Base-by-base conservation (phyloP, 1,284 basidiomycete species). In the Cutaneotrichosporon sp. region DNA sequence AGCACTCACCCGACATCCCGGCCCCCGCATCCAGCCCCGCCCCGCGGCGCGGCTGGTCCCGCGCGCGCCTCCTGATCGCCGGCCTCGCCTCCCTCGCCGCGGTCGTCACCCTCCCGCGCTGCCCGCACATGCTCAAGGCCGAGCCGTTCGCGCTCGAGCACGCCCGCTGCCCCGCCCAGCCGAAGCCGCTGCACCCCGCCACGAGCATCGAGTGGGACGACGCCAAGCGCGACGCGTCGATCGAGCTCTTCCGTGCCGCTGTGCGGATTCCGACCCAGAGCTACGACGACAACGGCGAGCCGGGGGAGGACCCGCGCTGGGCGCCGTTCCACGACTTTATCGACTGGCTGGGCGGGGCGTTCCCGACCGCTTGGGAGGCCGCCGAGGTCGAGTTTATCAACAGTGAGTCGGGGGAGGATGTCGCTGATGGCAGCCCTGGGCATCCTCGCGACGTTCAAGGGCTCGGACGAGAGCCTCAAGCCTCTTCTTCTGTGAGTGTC, bases 391-490 rank as follows among this genome's bases (percentile, higher is more conserved):
- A 79, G 58, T 73, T 76, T 34, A 76, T 84, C 66, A 82, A 83
- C 67, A 72, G 74, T 75, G 51, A 50, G 72, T 65, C 16, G n/a
- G n/a, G 6, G 20, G n/a, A 16, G 13, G 9, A 24, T 9, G 10
- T 14, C 4, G 25, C 55, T 57, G 27, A 61, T n/a, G 14, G 18
- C 49, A 75, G 73, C 74, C 1, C 75, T 82, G 31, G 82, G 81
- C 31, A 78, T 83, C 29, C 57, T 83, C 7, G 80, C 80, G 56
- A 83, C 81, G 0, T 79, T 82, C 64, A 56, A 79, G 42, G 83
- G 83, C 4, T 72, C 75, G 4, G 79, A 83, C 56, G 62, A 70
- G 7, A 63, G 66, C n/a, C 75, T 84, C 52, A 81, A 83, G 62
- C 83, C 83, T 0, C 68, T 82, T 9, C 64, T 83, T 2, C 63